phyloP scores from a whole-genome alignment of 2,329 filamentous ascomycete genomes.

The Intubia oerlemansii region DNA sequence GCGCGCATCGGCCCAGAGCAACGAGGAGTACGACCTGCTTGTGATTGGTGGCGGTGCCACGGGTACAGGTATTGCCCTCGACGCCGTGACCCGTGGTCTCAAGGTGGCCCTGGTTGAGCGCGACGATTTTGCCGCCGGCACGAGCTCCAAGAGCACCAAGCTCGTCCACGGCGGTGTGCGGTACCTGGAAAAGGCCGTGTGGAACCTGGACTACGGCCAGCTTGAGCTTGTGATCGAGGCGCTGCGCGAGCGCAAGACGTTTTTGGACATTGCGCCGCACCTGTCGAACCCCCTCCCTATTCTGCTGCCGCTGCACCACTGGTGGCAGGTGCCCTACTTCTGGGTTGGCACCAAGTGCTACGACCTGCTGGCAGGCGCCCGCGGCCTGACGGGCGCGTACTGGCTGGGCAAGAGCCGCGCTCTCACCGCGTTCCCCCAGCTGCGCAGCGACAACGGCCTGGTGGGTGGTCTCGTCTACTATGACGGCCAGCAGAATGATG shows the following conservation, averaged over 20 bases:
- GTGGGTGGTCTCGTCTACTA: constrained; percentile 71
- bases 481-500: constrained; percentile 72
- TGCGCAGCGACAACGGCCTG: constrained; percentile 43
- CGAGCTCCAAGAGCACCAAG: constrained; percentile 74
- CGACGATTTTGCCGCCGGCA: constrained; percentile 65
- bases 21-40: constrained; percentile 49
- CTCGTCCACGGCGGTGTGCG: constrained; percentile 69
- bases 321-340: constrained; percentile 65
- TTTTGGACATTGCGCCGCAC: constrained; percentile 65
- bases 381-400: constrained; percentile 69
- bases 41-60: constrained; percentile 66
- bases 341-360: constrained; percentile 56
- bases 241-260: constrained; percentile 63
- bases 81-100: constrained; percentile 58
- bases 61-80: constrained; percentile 59
- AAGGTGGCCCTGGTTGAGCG: constrained; percentile 65
- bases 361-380: constrained; percentile 59
- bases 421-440: constrained; percentile 56
- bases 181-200: constrained; percentile 71
- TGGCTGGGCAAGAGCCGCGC: constrained; percentile 61
- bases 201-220: constrained; percentile 70
- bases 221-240: constrained; percentile 65
- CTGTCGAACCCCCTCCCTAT: constrained; percentile 65
- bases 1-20: background rate
- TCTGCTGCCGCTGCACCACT: constrained; percentile 61